These are phyloP conservation scores for Rhizoctonia solani DNA, from an alignment of 1,284 basidiomycete genomes.

Conservation along the genomic window DNA sequence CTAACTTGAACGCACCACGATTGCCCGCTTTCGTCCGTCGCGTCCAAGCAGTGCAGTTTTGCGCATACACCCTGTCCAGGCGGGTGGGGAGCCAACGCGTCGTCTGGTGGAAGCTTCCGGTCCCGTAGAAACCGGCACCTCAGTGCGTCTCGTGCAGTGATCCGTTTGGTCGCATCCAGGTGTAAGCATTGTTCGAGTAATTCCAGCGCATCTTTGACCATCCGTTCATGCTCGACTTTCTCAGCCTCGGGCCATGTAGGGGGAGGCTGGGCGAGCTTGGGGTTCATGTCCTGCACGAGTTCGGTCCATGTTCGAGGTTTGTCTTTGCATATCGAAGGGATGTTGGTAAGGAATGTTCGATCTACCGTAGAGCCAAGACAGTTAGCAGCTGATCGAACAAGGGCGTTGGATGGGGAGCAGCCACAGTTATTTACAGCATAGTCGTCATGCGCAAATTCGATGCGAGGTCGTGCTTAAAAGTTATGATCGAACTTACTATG, in stretches of 20 bases:
- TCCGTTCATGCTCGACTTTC: conserved; percentile 53
- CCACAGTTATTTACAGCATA: no score
- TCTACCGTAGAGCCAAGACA: conserved; percentile 53
- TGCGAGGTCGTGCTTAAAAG: background rate
- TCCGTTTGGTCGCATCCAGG: conserved; percentile 72
- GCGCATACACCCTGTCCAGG: conserved; percentile 25
- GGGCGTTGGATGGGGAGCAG: no score
- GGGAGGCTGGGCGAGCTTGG: conserved; percentile 64
- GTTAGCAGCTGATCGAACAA: no score
- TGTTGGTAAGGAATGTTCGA: conserved; percentile 82
- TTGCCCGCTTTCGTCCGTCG: conserved; percentile 2
- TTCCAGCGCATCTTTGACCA: conserved; percentile 69
- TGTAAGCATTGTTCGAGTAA: conserved; percentile 73
- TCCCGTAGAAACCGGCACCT: conserved; percentile 71
- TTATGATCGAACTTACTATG: conserved; percentile 72
- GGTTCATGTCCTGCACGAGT: conserved; percentile 79
- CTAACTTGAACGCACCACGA: conserved; percentile 18
- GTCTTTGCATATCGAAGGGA: conserved; percentile 71
- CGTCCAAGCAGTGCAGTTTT: conserved; percentile 24
- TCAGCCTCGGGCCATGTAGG: conserved; percentile 39
- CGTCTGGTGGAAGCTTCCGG: conserved; percentile 29
- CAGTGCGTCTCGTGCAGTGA: conserved; percentile 75
- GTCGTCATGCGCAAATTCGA: no score
- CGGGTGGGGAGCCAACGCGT: conserved; percentile 24
- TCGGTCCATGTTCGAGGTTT: conserved; percentile 70